Conservation (phyloP, 1,139 yeast species). For the Geotrichum macrosporum region DNA sequence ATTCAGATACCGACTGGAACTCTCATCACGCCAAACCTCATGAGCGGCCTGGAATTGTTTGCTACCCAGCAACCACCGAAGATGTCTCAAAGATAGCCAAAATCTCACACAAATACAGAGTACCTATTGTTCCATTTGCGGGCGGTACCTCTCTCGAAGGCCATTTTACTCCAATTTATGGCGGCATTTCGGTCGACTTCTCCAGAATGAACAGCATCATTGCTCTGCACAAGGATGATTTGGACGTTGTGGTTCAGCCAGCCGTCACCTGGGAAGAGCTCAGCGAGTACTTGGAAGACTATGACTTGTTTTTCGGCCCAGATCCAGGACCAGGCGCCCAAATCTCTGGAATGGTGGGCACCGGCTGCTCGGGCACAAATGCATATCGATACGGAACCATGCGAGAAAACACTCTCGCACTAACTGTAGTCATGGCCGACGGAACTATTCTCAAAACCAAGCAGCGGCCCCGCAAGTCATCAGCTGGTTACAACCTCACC, state of each 20-base stretch:
- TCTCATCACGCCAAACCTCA: constrained; percentile 56
- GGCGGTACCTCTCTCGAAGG: constrained; percentile 84
- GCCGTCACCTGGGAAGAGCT: constrained; percentile 66
- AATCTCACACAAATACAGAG: constrained; percentile 53
- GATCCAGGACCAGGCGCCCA: constrained; percentile 77
- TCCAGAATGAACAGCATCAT: constrained; percentile 51
- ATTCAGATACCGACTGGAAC: constrained; percentile 59
- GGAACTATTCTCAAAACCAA: constrained; percentile 62
- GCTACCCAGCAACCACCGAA: constrained; percentile 59
- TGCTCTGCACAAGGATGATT: constrained; percentile 50
- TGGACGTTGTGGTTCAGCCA: constrained; percentile 64
- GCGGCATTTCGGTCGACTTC: constrained; percentile 58
- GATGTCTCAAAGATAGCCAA: constrained; percentile 62
- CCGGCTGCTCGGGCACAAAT: constrained; percentile 52
- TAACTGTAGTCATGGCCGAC: constrained; percentile 63
- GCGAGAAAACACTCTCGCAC: constrained; percentile 55
- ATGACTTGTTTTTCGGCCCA: constrained; percentile 57
- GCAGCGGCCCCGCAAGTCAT: constrained; percentile 58
- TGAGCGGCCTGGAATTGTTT: constrained; percentile 56
- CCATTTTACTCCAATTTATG: constrained; percentile 68
- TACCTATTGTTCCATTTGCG: constrained; percentile 71
- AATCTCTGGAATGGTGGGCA: constrained; percentile 64
- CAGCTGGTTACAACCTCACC: constrained; percentile 69
- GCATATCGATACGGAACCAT: constrained; percentile 68
- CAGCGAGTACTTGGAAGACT: constrained; percentile 46